Evolutionary conservation across 2,329 filamentous ascomycete species (phyloP), one percentile per base, ranked within the genome.

Genomic region (Fusarium sp.): DNA sequence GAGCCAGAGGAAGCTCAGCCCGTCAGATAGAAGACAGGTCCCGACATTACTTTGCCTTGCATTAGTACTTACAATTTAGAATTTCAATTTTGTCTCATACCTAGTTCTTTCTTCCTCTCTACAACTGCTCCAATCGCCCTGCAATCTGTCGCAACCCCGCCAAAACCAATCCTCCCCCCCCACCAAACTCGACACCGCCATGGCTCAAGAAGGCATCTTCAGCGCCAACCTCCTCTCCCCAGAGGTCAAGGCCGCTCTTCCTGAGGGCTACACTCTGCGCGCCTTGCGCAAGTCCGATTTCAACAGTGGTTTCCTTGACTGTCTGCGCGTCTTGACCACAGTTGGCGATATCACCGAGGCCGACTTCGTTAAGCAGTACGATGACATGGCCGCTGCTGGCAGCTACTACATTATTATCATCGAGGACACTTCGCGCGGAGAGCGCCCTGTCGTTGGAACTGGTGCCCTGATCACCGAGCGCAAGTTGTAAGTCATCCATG

Each of bases 381-480:
- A 94, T 71, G 94, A 91, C 87, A 94, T 98, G 84, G 84, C 86
- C 46, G 83, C 85, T 53, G 90, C 91, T 75, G 90, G 90, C 67
- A 91, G 90, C 65, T 98, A 98, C 84, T 97, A 93, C 80, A 86
- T 97, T 61, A 84, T 98, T 32, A 92, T 95, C 67, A 91, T 98
- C 56, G 91, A 94, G 77, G 92, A 98, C 78, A 88, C 86, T 24
- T 81, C 79, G 51, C 80, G 82, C 52, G 80, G 81, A 30, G 83
- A 87, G 56, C 82, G 82, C 48, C 85, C 86, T 69, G 89, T 98
- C 53, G 96, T 98, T n/a, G 95, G 93, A 27, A 97, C 94, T 0
- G 96, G 96, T 3, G 92, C 92, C 37, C 82, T 98, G 81, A 88
- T 98, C 72, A 93, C 97, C 51, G 96, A 99, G 88, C 89, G 92